Base-by-base conservation (phyloP, 2,329 filamentous ascomycete genomes). In the Stenocarpella maydis region DNA sequence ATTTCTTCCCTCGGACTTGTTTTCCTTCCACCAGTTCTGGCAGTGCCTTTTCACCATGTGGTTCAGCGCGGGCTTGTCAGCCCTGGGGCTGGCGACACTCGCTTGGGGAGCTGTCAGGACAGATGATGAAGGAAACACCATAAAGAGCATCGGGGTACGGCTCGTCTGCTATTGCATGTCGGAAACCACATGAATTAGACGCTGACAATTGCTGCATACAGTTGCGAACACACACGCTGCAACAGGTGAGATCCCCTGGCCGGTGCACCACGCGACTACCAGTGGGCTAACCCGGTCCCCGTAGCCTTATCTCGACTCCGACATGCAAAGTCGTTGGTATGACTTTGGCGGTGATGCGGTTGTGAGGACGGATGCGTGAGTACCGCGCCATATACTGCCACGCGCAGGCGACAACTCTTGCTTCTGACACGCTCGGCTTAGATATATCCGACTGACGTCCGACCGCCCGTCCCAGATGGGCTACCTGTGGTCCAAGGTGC, bases 251-350 rank as follows among this genome's bases (percentile, higher is more conserved):
- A 75, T 70, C 74, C 71, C 70, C 68, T 49, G 34, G 68, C 34
- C 15, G 19, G 21, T 53, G 67, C 63, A 67, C 55, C 61, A 60
- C 68, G 60, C 68, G 64, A 77, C 72, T 65, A 49, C 61, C 71
- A 65, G 65, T 53, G 52, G 21, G 67, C 73, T 75, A 58, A 72
- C 71, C 47, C 26, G 47, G 24, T 43, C 43, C 39, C 67, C 73
- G 4, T 78, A 98, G 92, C 96, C 96, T 72, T 99, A 98, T 82
- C 90, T 99, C 76, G 96, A 99, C 83, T 96, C 94, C 71, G 96
- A 98, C 81, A 95, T 98, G 91, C 92, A 97, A 84, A 97, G 93
- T 84, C 91, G 96, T 79, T 99, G 96, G 95, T 99, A 95, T 83
- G 96, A 99, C 84, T 99, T 97, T 87, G 96, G 96, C 79, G 96